phyloP scores from a whole-genome alignment of 1,284 basidiomycete genomes.

The Blastosporella zonata region DNA sequence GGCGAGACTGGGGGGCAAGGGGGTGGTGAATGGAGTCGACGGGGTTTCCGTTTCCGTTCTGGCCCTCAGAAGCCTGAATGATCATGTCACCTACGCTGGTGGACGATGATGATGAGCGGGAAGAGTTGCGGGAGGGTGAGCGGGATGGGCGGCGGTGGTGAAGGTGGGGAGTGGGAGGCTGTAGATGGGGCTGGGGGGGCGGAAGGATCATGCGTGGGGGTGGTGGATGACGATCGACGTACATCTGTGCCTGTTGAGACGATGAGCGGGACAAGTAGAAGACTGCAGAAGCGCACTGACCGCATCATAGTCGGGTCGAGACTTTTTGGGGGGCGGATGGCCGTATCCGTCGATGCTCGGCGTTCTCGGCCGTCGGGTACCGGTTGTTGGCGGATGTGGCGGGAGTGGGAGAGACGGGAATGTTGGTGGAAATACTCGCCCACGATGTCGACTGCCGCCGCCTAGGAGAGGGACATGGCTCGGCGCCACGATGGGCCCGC shows the following conservation, averaged over 20 bases:
- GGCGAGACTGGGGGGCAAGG: not conserved
- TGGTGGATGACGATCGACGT: not conserved
- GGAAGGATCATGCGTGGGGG: slow-evolving; percentile 20
- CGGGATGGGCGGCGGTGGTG: slow-evolving; percentile 18
- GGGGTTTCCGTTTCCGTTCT: slow-evolving; percentile 10
- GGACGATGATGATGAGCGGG: slow-evolving; percentile 33
- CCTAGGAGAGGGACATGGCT: slow-evolving; percentile 24
- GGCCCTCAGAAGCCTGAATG: slow-evolving; percentile 44
- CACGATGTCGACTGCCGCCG: not conserved
- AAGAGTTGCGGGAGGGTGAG: slow-evolving; percentile 32
- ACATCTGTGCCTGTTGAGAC: not conserved
- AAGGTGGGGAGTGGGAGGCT: too few species aligned
- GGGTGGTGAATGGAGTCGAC: slow-evolving; percentile 8
- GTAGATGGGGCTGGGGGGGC: slow-evolving; percentile 5
- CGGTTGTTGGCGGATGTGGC: slow-evolving; percentile 11
- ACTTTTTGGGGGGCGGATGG: slow-evolving; percentile 13
- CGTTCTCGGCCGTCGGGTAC: slow-evolving; percentile 12
- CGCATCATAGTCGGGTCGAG: slow-evolving; percentile 11
- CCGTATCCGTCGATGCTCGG: slow-evolving; percentile 18
- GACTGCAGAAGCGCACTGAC: not conserved
- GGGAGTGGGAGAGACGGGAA: slow-evolving; percentile 9
- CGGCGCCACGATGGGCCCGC: slow-evolving; percentile 37
- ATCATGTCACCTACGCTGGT: slow-evolving; percentile 61
- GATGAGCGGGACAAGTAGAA: not conserved
- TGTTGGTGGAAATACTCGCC: not conserved